phyloP scores from a whole-genome alignment of 495 filamentous ascomycete species.

The Aspergillus nanangensis region DNA sequence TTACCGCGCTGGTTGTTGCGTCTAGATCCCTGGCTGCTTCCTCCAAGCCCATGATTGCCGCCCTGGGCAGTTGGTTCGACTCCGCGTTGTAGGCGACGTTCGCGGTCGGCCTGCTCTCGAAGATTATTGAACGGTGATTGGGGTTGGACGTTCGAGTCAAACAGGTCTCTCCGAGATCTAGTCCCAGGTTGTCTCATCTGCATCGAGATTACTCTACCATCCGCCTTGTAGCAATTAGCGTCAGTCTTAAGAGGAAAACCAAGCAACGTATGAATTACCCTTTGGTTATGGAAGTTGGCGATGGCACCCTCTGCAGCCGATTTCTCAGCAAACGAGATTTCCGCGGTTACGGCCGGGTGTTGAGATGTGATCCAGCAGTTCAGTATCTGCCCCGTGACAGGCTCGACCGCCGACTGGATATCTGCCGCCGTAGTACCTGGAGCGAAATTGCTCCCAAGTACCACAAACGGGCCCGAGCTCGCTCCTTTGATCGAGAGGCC shows the following conservation, averaged over 20 bases:
- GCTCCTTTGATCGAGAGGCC: conserved; percentile 81
- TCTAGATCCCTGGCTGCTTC: conserved; percentile 23
- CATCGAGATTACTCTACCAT: conserved; percentile 76
- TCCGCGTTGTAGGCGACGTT: conserved; percentile 35
- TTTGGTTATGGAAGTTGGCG: conserved; percentile 80
- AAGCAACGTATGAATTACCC: conserved; percentile 41
- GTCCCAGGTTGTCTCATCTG: conserved; percentile 56
- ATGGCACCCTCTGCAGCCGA: conserved; percentile 77
- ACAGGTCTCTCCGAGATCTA: conserved; percentile 20
- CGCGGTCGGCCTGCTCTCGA: conserved; percentile 44
- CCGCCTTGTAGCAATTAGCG: conserved; percentile 56
- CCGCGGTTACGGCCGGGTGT: conserved; percentile 75
- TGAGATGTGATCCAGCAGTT: conserved; percentile 68
- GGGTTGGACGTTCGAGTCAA: conserved; percentile 4
- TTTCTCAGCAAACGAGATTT: conserved; percentile 76
- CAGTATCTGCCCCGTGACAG: conserved; percentile 63
- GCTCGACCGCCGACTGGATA: conserved; percentile 80
- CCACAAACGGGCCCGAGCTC: conserved; percentile 65
- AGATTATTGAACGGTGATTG: conserved; percentile 34
- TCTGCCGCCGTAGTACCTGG: conserved; percentile 91
- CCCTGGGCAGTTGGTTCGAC: conserved; percentile 51
- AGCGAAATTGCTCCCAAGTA: conserved; percentile 85
- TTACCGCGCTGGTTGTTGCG: background rate
- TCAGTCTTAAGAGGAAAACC: background rate
- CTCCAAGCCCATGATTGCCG: conserved; percentile 56